A percentile compares a stretch with the other conserved stretches of the same genome.
Evolutionary conservation across 176 grass and related monocot species (phyloP).

Genomic region (Luzula sylvatica): DNA sequence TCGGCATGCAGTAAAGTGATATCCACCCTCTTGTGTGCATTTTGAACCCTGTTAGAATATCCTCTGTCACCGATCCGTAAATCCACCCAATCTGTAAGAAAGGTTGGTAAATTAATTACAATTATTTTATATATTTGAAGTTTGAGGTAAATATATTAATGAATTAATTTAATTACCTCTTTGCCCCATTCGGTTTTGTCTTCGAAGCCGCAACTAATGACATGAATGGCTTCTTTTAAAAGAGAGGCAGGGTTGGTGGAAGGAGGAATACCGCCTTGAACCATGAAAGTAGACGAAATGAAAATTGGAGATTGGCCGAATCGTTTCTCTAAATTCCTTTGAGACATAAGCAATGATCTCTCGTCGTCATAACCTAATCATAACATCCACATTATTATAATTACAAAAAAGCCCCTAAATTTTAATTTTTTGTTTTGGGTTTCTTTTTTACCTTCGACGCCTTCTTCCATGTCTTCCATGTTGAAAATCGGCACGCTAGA

Average conservation of each 20-base stretch:
- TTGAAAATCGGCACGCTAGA: constrained; percentile 98
- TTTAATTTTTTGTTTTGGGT: constrained; percentile 4
- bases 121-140: no score
- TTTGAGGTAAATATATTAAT: constrained; percentile 14
- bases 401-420: neutral
- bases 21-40: constrained; percentile 88
- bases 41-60: constrained; percentile 83
- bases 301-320: constrained; percentile 89
- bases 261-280: constrained; percentile 79
- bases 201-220: constrained; percentile 84
- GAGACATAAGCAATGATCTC: constrained; percentile 89
- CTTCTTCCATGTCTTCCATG: constrained; percentile 99
- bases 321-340: constrained; percentile 89
- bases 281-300: constrained; percentile 93
- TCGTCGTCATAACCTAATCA: constrained; percentile 84
- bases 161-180: constrained; percentile 43
- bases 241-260: constrained; percentile 79
- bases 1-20: constrained; percentile 85
- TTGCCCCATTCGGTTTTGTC: constrained; percentile 94
- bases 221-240: constrained; percentile 82
- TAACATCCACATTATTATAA: constrained; percentile 7
- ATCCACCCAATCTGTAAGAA: constrained; percentile 87
- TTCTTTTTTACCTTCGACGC: constrained; percentile 65
- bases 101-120: neutral
- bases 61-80: constrained; percentile 74